Percentiles rank a stretch among this genome's conserved stretches.
These are phyloP conservation scores for Colletotrichum ledebouriae DNA, from an alignment of 2,329 filamentous ascomycete genomes.

Conservation along the genomic window DNA sequence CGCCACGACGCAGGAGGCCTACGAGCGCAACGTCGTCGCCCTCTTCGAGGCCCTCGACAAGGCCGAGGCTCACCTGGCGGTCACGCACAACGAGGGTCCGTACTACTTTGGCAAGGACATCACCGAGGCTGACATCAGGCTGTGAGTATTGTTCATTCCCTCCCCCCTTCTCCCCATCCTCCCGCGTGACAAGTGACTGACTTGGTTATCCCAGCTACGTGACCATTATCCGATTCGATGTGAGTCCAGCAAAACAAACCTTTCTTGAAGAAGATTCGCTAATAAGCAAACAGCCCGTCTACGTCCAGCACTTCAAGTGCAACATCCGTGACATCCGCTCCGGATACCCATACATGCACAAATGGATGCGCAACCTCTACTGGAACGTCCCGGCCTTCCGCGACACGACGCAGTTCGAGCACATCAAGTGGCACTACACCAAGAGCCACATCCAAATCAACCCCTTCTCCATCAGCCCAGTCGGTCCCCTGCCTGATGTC, in stretches of 20 bases:
- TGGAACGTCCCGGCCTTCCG: constrained; percentile 85
- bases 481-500: constrained; percentile 88
- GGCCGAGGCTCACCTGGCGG: constrained; percentile 77
- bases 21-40: constrained; percentile 77
- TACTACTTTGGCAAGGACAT: constrained; percentile 82
- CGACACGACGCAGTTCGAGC: constrained; percentile 90
- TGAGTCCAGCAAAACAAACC: constrained; percentile 45
- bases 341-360: constrained; percentile 85
- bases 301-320: constrained; percentile 91
- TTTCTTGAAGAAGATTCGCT: background rate
- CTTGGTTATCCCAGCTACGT: constrained; percentile 63
- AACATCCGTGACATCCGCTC: constrained; percentile 87
- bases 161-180: too few relatives aligned
- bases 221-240: constrained; percentile 80
- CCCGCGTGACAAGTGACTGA: background rate
- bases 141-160: constrained; percentile 58
- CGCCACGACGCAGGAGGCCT: constrained; percentile 85
- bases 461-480: constrained; percentile 80
- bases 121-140: constrained; percentile 85
- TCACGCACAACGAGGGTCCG: constrained; percentile 61
- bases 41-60: constrained; percentile 85
- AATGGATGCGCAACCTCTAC: constrained; percentile 86
- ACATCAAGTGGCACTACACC: constrained; percentile 87
- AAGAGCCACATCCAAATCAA: constrained; percentile 76
- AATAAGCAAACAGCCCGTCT: constrained; percentile 65